phyloP scores from a whole-genome alignment of 176 grass and related monocot genomes.

The Microstegium vimineum region DNA sequence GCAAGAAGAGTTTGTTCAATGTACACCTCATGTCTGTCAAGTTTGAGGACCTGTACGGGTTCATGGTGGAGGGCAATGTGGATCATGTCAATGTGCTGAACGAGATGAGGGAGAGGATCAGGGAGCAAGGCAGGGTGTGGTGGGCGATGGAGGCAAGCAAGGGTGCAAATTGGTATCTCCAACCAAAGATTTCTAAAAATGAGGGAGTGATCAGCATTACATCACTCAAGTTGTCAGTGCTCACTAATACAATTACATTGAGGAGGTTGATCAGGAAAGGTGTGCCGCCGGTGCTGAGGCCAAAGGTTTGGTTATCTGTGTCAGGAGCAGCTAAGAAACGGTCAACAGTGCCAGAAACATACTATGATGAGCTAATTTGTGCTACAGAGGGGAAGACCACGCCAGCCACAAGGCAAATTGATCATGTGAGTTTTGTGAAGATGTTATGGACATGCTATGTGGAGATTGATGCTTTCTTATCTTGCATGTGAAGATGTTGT shows the following conservation, averaged over 20 bases:
- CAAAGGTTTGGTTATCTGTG: slow-evolving; percentile 86
- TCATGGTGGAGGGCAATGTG: slow-evolving; percentile 85
- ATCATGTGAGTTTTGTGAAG: slow-evolving; percentile 62
- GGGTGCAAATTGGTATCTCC: slow-evolving; percentile 88
- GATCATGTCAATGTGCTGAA: slow-evolving; percentile 95
- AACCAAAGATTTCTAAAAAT: slow-evolving; percentile 76
- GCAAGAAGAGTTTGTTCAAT: slow-evolving; percentile 35
- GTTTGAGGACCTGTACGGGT: slow-evolving; percentile 87
- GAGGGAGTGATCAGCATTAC: slow-evolving; percentile 54
- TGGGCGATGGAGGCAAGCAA: slow-evolving; percentile 84
- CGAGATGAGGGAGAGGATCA: slow-evolving; percentile 89
- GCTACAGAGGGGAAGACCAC: slow-evolving; percentile 86
- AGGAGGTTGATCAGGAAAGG: slow-evolving; percentile 88
- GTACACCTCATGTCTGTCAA: slow-evolving; percentile 49
- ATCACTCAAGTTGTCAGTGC: slow-evolving; percentile 71
- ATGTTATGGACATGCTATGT: slow-evolving; percentile 4
- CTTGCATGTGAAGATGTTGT: too few relatives aligned
- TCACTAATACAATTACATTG: slow-evolving; percentile 68
- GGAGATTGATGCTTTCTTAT: background rate
- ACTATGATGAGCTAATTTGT: slow-evolving; percentile 88
- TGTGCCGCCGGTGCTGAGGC: slow-evolving; percentile 59
- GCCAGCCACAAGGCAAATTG: slow-evolving; percentile 82
- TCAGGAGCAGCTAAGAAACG: slow-evolving; percentile 87
- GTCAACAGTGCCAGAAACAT: slow-evolving; percentile 89
- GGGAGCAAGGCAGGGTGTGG: slow-evolving; percentile 86